A percentile compares a stretch with the other conserved stretches of the same genome.
phyloP scores from a whole-genome alignment of 306 rosid species.

The Argentina anserina region DNA sequence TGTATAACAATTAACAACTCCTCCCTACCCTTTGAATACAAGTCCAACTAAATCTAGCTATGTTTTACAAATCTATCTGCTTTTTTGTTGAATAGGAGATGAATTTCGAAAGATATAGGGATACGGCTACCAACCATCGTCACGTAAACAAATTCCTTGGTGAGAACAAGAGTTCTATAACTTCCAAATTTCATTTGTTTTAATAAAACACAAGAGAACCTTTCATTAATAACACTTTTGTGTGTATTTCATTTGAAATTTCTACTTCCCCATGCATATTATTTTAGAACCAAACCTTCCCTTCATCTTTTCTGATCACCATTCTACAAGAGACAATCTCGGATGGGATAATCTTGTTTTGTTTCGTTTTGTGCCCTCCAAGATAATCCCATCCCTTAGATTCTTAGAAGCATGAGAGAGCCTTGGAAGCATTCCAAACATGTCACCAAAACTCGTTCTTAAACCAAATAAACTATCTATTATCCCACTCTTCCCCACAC shows the following conservation, averaged over 20 bases:
- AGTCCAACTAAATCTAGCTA: not conserved
- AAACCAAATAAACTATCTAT: no score
- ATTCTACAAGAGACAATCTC: not conserved
- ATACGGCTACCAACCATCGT: not conserved
- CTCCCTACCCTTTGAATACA: not conserved
- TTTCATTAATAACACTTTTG: not conserved
- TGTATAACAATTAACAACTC: not conserved
- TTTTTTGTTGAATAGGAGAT: not conserved
- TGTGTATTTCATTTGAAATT: not conserved
- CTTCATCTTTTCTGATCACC: not conserved
- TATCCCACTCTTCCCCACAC: no score
- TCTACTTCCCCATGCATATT: not conserved
- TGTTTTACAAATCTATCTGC: not conserved
- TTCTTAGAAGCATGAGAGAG: not conserved
- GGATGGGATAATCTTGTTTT: constrained; percentile 5
- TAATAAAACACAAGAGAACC: not conserved
- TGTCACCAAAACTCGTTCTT: not conserved
- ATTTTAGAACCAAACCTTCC: not conserved
- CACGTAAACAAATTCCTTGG: not conserved
- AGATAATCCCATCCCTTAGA: not conserved
- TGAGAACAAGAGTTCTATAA: no score
- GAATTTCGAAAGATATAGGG: not conserved
- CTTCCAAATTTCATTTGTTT: not conserved
- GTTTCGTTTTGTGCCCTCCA: not conserved
- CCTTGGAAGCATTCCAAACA: not conserved